phyloP scores from a whole-genome alignment of 345 rosid genomes.

The Aquilaria sinensis region DNA sequence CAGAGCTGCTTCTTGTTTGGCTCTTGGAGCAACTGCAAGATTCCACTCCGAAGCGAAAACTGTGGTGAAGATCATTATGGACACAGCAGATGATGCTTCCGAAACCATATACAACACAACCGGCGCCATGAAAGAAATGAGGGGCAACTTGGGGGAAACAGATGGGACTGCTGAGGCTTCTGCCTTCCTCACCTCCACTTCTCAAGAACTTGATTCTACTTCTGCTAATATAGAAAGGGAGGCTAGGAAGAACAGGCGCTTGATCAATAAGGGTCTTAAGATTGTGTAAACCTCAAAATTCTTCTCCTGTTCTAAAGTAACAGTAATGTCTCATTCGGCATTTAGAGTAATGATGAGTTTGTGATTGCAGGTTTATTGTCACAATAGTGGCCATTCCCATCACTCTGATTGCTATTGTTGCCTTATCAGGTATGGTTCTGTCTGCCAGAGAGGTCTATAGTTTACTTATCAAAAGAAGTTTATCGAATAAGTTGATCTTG shows the following conservation, averaged over 20 bases:
- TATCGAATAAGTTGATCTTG: not conserved
- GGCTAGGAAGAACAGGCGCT: slow-evolving; percentile 45
- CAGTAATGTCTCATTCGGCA: not conserved
- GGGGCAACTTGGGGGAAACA: slow-evolving; percentile 24
- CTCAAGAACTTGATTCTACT: slow-evolving; percentile 29
- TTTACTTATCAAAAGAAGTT: not conserved
- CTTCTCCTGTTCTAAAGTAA: not conserved
- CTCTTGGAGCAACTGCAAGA: slow-evolving; percentile 47
- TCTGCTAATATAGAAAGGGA: slow-evolving; percentile 37
- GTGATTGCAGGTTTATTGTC: slow-evolving; percentile 38
- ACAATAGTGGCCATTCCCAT: slow-evolving; percentile 38
- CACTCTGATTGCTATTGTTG: slow-evolving; percentile 35
- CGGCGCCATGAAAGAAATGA: slow-evolving; percentile 52
- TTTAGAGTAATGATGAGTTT: not conserved
- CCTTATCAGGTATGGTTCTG: slow-evolving; percentile 39
- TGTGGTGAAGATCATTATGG: slow-evolving; percentile 41
- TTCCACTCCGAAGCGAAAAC: slow-evolving; percentile 43
- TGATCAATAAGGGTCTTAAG: slow-evolving; percentile 42
- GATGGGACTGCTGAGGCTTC: slow-evolving; percentile 19
- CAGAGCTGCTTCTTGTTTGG: slow-evolving; percentile 55
- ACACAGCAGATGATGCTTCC: slow-evolving; percentile 52
- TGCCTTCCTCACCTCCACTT: slow-evolving; percentile 39
- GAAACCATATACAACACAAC: slow-evolving; percentile 45
- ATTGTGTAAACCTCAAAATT: slow-evolving; percentile 31
- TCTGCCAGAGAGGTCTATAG: not conserved